These are phyloP conservation scores for Ophiostoma ips DNA, from an alignment of 2,329 filamentous ascomycete genomes.

Conservation along the genomic window DNA sequence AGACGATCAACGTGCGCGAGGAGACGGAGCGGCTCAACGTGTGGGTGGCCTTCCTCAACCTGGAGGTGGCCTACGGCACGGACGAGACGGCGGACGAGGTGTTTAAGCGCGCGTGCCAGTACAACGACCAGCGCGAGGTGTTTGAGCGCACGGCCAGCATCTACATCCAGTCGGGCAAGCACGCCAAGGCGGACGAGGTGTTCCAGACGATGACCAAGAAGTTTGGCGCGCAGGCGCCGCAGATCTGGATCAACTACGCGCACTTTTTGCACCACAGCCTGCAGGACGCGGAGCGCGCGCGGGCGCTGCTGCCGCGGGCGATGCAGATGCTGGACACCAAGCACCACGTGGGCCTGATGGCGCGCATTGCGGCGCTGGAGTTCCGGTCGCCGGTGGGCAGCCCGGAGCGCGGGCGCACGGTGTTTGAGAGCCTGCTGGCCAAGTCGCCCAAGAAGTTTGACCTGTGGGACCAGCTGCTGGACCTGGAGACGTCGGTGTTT, in stretches of 20 bases:
- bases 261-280: conserved; percentile 73
- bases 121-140: conserved; percentile 83
- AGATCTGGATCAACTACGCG: conserved; percentile 89
- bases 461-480: conserved; percentile 83
- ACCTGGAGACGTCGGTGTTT: conserved; percentile 59
- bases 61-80: conserved; percentile 81
- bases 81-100: conserved; percentile 71
- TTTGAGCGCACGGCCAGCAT: conserved; percentile 84
- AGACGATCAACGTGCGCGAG: conserved; percentile 81
- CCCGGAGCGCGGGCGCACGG: conserved; percentile 79
- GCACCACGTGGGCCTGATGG: conserved; percentile 56
- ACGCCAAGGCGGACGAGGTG: conserved; percentile 73
- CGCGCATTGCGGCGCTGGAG: conserved; percentile 83
- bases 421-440: conserved; percentile 78
- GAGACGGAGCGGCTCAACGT: conserved; percentile 88
- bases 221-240: conserved; percentile 64
- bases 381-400: conserved; percentile 75
- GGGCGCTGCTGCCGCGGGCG: conserved; percentile 67
- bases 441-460: conserved; percentile 83
- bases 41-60: conserved; percentile 87
- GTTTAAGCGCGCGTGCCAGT: conserved; percentile 85
- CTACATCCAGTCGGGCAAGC: conserved; percentile 83
- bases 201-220: conserved; percentile 84
- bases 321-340: conserved; percentile 65
- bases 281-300: conserved; percentile 56